Evolutionary conservation across 2,329 filamentous ascomycete species (phyloP).

Genomic region (Cladosporium cucumerinum): DNA sequence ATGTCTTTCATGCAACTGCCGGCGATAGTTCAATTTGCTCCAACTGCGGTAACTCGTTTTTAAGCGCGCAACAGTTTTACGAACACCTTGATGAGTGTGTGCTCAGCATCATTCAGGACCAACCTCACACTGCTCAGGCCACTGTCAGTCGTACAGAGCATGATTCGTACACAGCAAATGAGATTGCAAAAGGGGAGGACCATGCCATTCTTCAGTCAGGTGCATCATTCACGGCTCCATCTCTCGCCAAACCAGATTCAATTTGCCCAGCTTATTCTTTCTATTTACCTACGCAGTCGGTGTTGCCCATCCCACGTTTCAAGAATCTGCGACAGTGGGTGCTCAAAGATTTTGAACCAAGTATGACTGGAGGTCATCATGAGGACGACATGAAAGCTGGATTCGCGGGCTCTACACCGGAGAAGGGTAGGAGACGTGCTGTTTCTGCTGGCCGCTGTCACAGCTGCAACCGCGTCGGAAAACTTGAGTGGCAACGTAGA

Average conservation of each 20-base stretch:
- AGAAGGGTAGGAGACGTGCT: constrained; percentile 88
- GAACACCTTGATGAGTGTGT: constrained; percentile 81
- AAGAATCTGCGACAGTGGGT: neutral
- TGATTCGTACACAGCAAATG: neutral
- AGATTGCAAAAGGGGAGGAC: neutral
- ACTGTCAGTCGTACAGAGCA: neutral
- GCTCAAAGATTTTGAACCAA: constrained; percentile 29
- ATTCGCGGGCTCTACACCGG: constrained; percentile 72
- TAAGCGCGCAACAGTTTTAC: constrained; percentile 91
- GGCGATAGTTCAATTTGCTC: constrained; percentile 68
- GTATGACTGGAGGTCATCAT: constrained; percentile 53
- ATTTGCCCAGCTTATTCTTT: neutral
- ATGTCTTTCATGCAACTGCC: constrained; percentile 70
- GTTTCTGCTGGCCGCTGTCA: constrained; percentile 94
- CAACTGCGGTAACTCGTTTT: constrained; percentile 81
- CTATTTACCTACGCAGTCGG: too few species aligned
- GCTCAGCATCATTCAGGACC: constrained; percentile 58
- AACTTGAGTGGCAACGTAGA: constrained; percentile 93
- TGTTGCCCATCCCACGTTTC: neutral
- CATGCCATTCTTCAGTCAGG: too few species aligned
- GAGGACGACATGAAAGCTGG: constrained; percentile 56
- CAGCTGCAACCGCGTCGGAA: constrained; percentile 95
- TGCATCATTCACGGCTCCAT: too few species aligned
- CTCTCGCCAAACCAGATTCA: neutral
- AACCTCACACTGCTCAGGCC: neutral